Percentiles rank a stretch among this genome's conserved stretches.
Conservation (phyloP, 2,329 filamentous ascomycete species). For the Nemania sp. region DNA sequence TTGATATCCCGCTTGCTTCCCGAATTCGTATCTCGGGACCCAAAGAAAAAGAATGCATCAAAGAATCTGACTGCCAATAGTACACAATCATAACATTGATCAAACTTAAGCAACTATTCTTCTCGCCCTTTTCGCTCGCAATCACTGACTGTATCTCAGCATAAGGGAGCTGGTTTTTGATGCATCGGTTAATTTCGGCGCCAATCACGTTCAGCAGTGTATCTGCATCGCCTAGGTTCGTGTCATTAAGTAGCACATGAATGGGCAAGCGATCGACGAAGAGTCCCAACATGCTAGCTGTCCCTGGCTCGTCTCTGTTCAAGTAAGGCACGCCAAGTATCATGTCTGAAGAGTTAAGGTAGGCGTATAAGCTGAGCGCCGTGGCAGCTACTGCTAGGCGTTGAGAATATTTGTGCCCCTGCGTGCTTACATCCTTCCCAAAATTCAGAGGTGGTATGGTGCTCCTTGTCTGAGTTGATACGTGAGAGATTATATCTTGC, state of each 20-base stretch:
- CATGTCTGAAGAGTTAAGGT: constrained; percentile 5
- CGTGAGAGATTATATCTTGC: neutral
- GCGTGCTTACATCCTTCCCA: neutral
- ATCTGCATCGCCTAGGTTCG: neutral
- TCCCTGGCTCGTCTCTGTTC: constrained; percentile 32
- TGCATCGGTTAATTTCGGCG: neutral
- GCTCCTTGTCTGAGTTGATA: neutral
- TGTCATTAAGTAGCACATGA: constrained; percentile 1
- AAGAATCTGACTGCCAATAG: constrained; percentile 27
- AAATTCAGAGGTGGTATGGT: neutral
- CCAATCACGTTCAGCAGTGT: constrained; percentile 2
- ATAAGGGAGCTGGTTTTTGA: constrained; percentile 19
- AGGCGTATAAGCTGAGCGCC: constrained; percentile 8
- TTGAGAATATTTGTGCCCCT: constrained; percentile 15
- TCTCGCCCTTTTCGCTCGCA: neutral
- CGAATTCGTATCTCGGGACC: constrained; percentile 11
- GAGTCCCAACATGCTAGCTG: constrained; percentile 29
- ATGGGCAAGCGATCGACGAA: constrained; percentile 30
- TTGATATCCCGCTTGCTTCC: neutral
- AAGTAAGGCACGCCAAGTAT: constrained; percentile 26
- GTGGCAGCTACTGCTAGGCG: constrained; percentile 22
- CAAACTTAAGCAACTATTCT: neutral
- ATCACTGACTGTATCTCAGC: constrained; percentile 15
- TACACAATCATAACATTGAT: constrained; percentile 29
- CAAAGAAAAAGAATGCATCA: constrained; percentile 20